Evolutionary conservation across 75 land plant genomes (phyloP), one percentile per base, ranked within the genome.

Genomic region (Cryptomeria japonica): DNA sequence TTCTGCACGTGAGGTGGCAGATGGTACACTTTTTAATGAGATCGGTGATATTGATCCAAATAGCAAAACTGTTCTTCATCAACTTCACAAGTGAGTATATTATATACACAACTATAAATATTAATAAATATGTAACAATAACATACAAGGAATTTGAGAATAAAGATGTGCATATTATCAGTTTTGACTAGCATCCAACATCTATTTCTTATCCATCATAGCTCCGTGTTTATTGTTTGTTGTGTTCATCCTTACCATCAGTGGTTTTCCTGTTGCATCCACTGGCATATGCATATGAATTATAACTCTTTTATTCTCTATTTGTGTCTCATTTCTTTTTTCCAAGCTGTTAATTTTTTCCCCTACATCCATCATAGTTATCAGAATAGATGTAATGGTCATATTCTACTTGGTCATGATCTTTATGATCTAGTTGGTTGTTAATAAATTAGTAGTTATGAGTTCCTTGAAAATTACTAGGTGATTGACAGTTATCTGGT

Each of bases 21-120:
- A 97, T 89, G 99, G 99, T 32, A 95, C 96, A 38, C 89, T 97
- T 53, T 96, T 97, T 88, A 90, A 92, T 87, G 95, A 97, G 86
- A 94, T 96, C 77, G 91, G 89, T 82, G 96, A 95, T 87, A 91
- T 90, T 94, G 99, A 98, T 86, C 89, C 93, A 51, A 93, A 96
- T 58, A 92, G 91, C 89, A 83, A 92, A 85, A 80, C 91, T 31
- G 90, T 92, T 12, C 91, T 94, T 80, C 85, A 98, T 49, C 96
- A 92, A 51, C 89, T 98, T 28, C 86, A 93, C 70, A 97, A 93
- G 77, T 75, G 77, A 75, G 99, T 98, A 87, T 82, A 92, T 89
- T 32, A 5, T 82, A 41, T 64, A 32, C 12, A 42, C 15, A 58
- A 22, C 37, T 75, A 31, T 25, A 34, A 32, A 75, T 75, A 31